These are phyloP conservation scores for Trichoderma aggressivum DNA, from an alignment of 2,329 filamentous ascomycete species.

Conservation along the genomic window DNA sequence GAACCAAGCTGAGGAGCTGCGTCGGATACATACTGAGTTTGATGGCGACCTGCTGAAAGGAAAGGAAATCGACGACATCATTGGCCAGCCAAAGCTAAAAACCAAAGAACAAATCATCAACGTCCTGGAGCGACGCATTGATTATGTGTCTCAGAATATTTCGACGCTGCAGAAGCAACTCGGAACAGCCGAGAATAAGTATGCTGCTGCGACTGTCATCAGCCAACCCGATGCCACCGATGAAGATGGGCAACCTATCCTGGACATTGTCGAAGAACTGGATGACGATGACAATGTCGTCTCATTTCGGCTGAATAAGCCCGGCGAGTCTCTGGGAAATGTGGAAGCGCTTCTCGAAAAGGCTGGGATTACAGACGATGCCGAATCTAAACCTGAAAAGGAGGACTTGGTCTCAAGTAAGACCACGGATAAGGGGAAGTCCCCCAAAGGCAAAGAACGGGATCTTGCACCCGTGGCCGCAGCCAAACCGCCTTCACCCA, in stretches of 20 bases:
- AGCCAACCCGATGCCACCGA: conserved; percentile 60
- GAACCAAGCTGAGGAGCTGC: conserved; percentile 48
- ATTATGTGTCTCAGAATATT: conserved; percentile 86
- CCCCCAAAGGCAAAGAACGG: background rate
- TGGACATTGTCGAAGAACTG: conserved; percentile 87
- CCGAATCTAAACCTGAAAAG: conserved; percentile 11
- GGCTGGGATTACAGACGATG: conserved; percentile 61
- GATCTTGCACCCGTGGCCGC: background rate
- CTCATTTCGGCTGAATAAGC: conserved; percentile 61
- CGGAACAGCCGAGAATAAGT: conserved; percentile 63
- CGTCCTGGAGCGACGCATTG: conserved; percentile 66
- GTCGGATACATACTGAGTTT: conserved; percentile 55
- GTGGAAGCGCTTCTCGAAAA: conserved; percentile 72
- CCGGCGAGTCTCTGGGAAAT: conserved; percentile 63
- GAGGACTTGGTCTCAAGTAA: conserved; percentile 2
- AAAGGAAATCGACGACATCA: conserved; percentile 51
- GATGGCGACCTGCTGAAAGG: conserved; percentile 60
- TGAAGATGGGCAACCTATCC: conserved; percentile 72
- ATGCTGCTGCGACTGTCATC: conserved; percentile 60
- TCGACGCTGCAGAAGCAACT: conserved; percentile 70
- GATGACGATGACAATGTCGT: conserved; percentile 88
- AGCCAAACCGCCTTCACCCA: background rate
- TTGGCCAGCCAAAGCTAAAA: conserved; percentile 30
- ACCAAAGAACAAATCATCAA: conserved; percentile 53
- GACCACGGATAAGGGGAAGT: background rate